A percentile compares a stretch with the other conserved stretches of the same genome.
Evolutionary conservation across 2,329 filamentous ascomycete genomes (phyloP).

Genomic region (Leptographium radiaticola): DNA sequence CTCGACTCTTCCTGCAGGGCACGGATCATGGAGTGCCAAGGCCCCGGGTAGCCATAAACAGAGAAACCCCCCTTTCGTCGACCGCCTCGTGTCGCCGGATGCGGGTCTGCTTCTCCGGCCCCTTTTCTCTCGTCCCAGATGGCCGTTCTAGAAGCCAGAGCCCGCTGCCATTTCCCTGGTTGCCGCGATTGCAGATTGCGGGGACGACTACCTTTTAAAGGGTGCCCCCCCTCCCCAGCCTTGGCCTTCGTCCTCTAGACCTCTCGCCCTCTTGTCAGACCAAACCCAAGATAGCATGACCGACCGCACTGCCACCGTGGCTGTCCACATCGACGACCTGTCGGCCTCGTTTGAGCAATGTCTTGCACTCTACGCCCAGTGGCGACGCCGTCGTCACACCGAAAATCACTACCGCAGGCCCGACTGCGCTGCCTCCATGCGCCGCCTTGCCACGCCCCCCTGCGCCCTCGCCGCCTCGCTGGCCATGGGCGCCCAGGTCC

Average conservation of each 20-base stretch:
- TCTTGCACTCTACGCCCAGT: slow-evolving; percentile 21
- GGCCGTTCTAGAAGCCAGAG: background rate
- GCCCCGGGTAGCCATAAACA: background rate
- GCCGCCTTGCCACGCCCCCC: background rate
- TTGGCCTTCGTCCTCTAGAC: too few relatives aligned
- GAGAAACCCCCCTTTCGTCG: too few relatives aligned
- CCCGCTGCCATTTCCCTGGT: background rate
- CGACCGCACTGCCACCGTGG: slow-evolving; percentile 7
- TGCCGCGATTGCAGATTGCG: background rate
- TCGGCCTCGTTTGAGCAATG: slow-evolving; percentile 18
- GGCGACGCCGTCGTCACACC: slow-evolving; percentile 20
- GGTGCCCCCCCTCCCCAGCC: too few relatives aligned
- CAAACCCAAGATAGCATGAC: background rate
- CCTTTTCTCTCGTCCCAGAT: background rate
- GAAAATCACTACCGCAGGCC: slow-evolving; percentile 21
- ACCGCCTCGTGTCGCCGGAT: too few relatives aligned
- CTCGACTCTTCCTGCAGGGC: background rate
- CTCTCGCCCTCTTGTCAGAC: too few relatives aligned
- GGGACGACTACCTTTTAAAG: too few relatives aligned
- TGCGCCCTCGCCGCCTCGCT: slow-evolving; percentile 24
- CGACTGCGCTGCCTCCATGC: slow-evolving; percentile 21
- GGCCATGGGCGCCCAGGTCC: slow-evolving; percentile 17
- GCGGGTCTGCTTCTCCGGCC: too few relatives aligned
- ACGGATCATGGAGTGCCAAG: background rate
- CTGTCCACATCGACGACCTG: slow-evolving; percentile 18